These are phyloP conservation scores for Globisporangium echinulatum DNA, from an alignment of 352 stramenopile genomes.

Conservation along the genomic window DNA sequence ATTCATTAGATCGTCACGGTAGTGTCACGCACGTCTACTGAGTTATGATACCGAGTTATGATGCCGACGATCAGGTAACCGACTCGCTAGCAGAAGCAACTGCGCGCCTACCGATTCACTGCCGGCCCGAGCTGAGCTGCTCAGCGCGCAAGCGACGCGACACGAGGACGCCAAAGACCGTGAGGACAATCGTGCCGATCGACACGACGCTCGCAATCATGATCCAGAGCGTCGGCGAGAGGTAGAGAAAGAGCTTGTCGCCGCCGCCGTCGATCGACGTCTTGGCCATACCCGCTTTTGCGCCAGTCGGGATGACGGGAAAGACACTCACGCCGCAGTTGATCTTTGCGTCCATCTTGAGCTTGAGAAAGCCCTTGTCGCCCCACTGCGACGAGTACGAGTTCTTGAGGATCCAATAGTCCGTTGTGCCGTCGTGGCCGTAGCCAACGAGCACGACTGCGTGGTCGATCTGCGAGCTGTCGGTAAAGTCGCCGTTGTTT, in stretches of 20 bases:
- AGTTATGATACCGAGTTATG: too few relatives aligned
- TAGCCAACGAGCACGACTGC: conserved; percentile 74
- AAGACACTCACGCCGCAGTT: conserved; percentile 79
- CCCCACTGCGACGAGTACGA: conserved; percentile 72
- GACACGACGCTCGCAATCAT: conserved; percentile 17
- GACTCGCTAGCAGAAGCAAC: too few relatives aligned
- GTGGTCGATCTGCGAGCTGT: conserved; percentile 61
- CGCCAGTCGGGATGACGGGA: conserved; percentile 54
- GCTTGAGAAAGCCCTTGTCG: conserved; percentile 55
- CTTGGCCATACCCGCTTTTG: conserved; percentile 32
- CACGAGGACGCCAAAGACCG: conserved; percentile 22
- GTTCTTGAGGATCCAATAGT: conserved; percentile 84
- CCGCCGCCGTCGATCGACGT: conserved; percentile 45
- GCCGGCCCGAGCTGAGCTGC: conserved; percentile 1
- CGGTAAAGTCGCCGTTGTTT: conserved; percentile 60
- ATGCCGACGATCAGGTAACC: too few relatives aligned
- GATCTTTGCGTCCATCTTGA: conserved; percentile 64
- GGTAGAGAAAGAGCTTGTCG: conserved; percentile 26
- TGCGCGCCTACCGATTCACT: background rate
- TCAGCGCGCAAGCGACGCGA: conserved; percentile 11
- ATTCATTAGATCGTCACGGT: too few relatives aligned
- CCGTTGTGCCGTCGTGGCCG: conserved; percentile 25
- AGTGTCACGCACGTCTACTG: too few relatives aligned
- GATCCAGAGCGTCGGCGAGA: conserved; percentile 29
- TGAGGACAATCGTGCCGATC: conserved; percentile 17